Evolutionary conservation across 768 basidiomycete genomes (phyloP).

Genomic region (Mycena leptocephala): DNA sequence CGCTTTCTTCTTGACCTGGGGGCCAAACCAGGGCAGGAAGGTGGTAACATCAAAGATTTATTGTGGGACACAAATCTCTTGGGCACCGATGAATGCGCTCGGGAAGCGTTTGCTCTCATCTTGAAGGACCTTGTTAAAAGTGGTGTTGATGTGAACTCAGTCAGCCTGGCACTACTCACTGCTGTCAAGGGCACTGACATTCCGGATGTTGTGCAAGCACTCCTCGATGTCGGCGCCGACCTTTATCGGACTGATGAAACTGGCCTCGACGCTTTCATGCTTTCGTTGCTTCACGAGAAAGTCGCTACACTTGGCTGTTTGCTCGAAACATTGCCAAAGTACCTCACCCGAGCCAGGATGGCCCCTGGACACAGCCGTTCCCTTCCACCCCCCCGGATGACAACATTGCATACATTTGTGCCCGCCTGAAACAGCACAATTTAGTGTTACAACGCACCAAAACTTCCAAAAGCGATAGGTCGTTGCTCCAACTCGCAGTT

Average conservation of each 20-base stretch:
- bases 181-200: background rate
- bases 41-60: background rate
- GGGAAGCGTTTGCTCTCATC: conserved; percentile 2
- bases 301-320: background rate
- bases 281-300: conserved; percentile 3
- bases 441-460: background rate
- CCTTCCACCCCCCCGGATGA: background rate
- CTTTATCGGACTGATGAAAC: background rate
- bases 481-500: conserved; percentile 11
- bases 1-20: conserved; percentile 12
- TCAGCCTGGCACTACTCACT: background rate
- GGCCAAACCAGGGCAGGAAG: background rate
- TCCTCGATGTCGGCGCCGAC: conserved; percentile 16
- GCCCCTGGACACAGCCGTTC: conserved; percentile 7
- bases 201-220: background rate
- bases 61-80: conserved; percentile 1
- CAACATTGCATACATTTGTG: conserved; percentile 9
- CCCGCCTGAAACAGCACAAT: conserved; percentile 8
- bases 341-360: background rate
- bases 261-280: conserved; percentile 15
- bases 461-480: background rate
- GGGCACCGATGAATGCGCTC: no score
- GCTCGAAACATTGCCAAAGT: background rate
- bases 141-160: background rate
- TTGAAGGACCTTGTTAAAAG: background rate